A percentile compares a stretch with the other conserved stretches of the same genome.
Conservation (phyloP, 176 grass and related monocot genomes). For the Carex cristatella region DNA sequence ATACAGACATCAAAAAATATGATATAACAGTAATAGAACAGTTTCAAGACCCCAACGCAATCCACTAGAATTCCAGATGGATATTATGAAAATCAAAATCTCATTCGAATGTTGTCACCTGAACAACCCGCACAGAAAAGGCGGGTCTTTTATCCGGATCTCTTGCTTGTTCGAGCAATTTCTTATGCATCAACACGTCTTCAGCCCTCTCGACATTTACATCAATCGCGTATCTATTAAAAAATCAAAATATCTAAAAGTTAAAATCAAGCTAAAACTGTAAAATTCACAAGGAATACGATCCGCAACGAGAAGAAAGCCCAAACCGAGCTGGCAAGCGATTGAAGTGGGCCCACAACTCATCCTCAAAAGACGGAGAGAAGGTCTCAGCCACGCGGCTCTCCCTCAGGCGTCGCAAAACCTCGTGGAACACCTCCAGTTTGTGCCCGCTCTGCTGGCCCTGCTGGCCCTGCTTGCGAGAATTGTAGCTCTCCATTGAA, state of each 20-base stretch:
- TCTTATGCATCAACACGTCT: constrained; percentile 78
- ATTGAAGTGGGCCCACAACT: constrained; percentile 30
- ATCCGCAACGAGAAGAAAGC: not conserved
- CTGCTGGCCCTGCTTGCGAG: constrained; percentile 23
- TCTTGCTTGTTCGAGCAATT: constrained; percentile 63
- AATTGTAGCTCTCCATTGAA: constrained; percentile 13
- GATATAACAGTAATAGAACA: constrained; percentile 4
- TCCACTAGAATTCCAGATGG: not conserved
- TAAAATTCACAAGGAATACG: constrained; percentile 5
- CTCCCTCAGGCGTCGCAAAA: constrained; percentile 17
- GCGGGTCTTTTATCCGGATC: constrained; percentile 66
- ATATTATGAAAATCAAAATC: constrained; percentile 8
- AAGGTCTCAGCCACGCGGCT: not conserved
- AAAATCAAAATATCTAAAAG: not conserved
- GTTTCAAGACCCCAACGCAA: not conserved
- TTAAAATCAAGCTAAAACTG: not conserved
- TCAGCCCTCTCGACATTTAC: constrained; percentile 76
- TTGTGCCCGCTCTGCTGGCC: constrained; percentile 7
- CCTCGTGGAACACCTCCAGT: constrained; percentile 31
- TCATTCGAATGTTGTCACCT: constrained; percentile 36
- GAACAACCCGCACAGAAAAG: constrained; percentile 55
- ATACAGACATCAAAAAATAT: not conserved
- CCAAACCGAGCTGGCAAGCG: constrained; percentile 26
- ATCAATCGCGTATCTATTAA: constrained; percentile 64
- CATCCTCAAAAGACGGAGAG: constrained; percentile 23